Evolutionary conservation across 116 monocot genomes (phyloP).

Genomic region (Iris pallida): DNA sequence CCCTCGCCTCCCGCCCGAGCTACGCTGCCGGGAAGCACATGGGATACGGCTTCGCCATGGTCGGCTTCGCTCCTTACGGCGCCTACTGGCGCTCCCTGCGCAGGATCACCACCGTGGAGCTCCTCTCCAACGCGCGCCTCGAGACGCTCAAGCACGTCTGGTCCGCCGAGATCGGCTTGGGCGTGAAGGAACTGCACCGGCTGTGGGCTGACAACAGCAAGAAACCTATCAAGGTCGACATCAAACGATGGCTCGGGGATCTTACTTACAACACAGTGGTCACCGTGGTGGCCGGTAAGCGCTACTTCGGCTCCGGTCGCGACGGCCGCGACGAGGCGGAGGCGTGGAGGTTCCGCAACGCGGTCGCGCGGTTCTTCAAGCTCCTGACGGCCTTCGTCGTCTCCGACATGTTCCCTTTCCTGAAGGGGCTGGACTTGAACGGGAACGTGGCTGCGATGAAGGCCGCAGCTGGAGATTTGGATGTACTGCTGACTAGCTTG

Average conservation of each 20-base stretch:
- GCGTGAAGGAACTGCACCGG: constrained; percentile 4
- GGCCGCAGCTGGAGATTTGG: constrained; percentile 15
- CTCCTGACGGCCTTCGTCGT: constrained; percentile 10
- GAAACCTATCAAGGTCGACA: constrained; percentile 15
- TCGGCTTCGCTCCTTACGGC: constrained; percentile 30
- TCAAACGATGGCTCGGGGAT: constrained; percentile 28
- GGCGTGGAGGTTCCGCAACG: constrained; percentile 26
- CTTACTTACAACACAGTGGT: constrained; percentile 28
- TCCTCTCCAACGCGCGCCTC: constrained; percentile 28
- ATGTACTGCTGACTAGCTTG: constrained; percentile 15
- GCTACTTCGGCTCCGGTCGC: background rate
- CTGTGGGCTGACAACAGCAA: background rate
- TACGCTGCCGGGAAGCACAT: constrained; percentile 17
- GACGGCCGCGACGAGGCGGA: constrained; percentile 3
- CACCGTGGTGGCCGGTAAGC: constrained; percentile 29
- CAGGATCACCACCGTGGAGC: constrained; percentile 20
- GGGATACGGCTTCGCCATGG: constrained; percentile 21
- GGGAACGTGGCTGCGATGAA: constrained; percentile 28
- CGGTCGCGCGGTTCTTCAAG: constrained; percentile 11
- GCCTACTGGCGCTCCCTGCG: constrained; percentile 38
- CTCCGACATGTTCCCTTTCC: constrained; percentile 33
- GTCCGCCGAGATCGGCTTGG: constrained; percentile 6
- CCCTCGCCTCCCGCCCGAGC: constrained; percentile 21
- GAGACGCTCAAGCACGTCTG: constrained; percentile 10
- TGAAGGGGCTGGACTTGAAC: constrained; percentile 15